Evolutionary conservation across 2,329 filamentous ascomycete species (phyloP), one percentile per base, ranked within the genome.

Genomic region (Epicoccum sorghinum): DNA sequence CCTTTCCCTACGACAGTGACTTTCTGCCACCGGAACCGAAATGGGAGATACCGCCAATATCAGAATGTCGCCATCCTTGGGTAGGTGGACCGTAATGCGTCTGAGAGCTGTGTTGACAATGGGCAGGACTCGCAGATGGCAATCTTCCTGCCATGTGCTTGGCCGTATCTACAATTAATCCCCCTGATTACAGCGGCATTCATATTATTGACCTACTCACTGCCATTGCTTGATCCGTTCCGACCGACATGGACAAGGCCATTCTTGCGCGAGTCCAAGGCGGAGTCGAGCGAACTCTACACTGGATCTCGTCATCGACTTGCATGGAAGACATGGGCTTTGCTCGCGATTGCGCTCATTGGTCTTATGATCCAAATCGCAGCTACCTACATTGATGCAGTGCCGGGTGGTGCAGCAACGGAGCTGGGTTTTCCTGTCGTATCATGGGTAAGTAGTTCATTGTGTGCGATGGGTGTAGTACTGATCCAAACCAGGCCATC

Each of bases 181-280:
- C 77, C 77, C 36, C 70, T 71, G 7, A 48, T 74, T 4, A 40
- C 78, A 13, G 74, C 68, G 36, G 69, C 62, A 24, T 32, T 76
- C 14, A 58, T 79, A n/a, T 57, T 78, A 2, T 43, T 78, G n/a
- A 60, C 59, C 7, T 74, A 77, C 54, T 59, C 68, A 4, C 33
- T 78, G 14, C 58, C 67, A 25, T 45, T 75, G 3, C 55, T 75
- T 3, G 55, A 65, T n/a, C 49, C 58, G 4, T 72, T 70, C 63
- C 71, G 75, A 37, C 79, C 83, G 30, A 69, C 62, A 71, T 86
- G 84, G 83, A 77, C 76, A 18, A 74, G 65, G 42, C 75, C 81
- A 4, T 86, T 86, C 55, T 70, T 86, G 9, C 53, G 57, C 39
- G 71, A 75, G 57, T 49, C 58, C 9, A 68, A 70, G 46, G 61